phyloP scores from a whole-genome alignment of 2,329 filamentous ascomycete species.

The Apiospora phragmitis region DNA sequence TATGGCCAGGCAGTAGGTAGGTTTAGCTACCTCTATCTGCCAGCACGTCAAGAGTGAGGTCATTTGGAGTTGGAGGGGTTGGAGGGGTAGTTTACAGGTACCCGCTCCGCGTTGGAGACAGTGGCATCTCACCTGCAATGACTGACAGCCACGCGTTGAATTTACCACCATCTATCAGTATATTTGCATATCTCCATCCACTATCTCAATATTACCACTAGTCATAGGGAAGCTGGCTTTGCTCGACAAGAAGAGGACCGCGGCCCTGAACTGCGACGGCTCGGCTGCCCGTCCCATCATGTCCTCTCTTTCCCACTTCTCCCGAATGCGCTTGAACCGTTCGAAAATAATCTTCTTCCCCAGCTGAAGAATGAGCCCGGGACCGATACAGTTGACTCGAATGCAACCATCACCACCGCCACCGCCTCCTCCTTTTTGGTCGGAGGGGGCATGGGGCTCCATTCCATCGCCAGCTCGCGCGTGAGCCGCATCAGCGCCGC shows the following conservation, averaged over 20 bases:
- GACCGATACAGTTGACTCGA: slow-evolving; percentile 68
- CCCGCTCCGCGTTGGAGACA: not conserved
- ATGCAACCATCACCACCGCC: no score
- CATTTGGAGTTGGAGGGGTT: not conserved
- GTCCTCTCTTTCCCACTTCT: slow-evolving; percentile 70
- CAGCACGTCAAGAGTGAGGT: no score
- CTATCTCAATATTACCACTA: slow-evolving; percentile 20
- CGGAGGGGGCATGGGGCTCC: slow-evolving; percentile 54
- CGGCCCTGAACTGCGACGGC: slow-evolving; percentile 61
- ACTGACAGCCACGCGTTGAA: no score
- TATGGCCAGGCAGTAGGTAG: not conserved
- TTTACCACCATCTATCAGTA: slow-evolving; percentile 23
- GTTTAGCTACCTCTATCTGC: no score
- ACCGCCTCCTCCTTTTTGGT: slow-evolving; percentile 44
- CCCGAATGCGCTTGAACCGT: slow-evolving; percentile 60
- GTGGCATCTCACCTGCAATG: not conserved
- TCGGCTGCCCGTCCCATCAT: slow-evolving; percentile 65
- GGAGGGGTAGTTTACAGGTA: not conserved
- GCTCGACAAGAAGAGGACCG: slow-evolving; percentile 61
- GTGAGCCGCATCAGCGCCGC: slow-evolving; percentile 64
- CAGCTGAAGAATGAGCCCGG: slow-evolving; percentile 71
- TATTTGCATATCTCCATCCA: no score
- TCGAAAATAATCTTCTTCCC: slow-evolving; percentile 68
- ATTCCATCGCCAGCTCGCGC: slow-evolving; percentile 64
- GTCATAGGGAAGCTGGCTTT: slow-evolving; percentile 63